Conservation (phyloP, 192 early-diverging fungal species). For the Linnemannia exigua region DNA sequence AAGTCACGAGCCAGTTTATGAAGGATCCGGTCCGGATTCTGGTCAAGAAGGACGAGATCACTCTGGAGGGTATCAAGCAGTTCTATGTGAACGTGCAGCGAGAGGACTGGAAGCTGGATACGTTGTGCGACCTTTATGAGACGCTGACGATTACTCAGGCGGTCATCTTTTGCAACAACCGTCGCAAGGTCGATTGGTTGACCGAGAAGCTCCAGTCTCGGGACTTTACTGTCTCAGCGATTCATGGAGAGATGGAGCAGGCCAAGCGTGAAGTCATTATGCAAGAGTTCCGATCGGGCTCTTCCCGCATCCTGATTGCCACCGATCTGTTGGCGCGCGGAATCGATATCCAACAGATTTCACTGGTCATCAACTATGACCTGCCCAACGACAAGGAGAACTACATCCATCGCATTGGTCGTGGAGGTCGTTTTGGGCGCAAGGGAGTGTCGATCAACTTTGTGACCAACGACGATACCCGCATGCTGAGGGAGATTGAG, state of each 20-base stretch:
- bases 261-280: slow-evolving; percentile 92
- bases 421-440: slow-evolving; percentile 98
- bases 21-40: slow-evolving; percentile 95
- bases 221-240: slow-evolving; percentile 94
- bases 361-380: slow-evolving; percentile 92
- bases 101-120: slow-evolving; percentile 99
- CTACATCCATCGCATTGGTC: slow-evolving; percentile 99
- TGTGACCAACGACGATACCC: slow-evolving; percentile 90
- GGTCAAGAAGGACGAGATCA: slow-evolving; percentile 95
- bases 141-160: slow-evolving; percentile 97
- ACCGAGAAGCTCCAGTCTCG: slow-evolving; percentile 91
- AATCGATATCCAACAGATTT: slow-evolving; percentile 99
- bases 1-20: slow-evolving; percentile 96
- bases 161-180: slow-evolving; percentile 99
- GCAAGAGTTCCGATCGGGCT: slow-evolving; percentile 98
- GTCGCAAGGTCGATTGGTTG: slow-evolving; percentile 98
- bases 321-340: slow-evolving; percentile 97
- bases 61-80: slow-evolving; percentile 92
- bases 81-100: slow-evolving; percentile 97
- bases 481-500: slow-evolving; percentile 80
- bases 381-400: slow-evolving; percentile 95
- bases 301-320: slow-evolving; percentile 94
- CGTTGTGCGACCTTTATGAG: slow-evolving; percentile 96
- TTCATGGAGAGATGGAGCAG: slow-evolving; percentile 98
- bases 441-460: slow-evolving; percentile 99